Evolutionary conservation across 208 protist genomes (phyloP).

Genomic region (Trypanosoma mega): DNA sequence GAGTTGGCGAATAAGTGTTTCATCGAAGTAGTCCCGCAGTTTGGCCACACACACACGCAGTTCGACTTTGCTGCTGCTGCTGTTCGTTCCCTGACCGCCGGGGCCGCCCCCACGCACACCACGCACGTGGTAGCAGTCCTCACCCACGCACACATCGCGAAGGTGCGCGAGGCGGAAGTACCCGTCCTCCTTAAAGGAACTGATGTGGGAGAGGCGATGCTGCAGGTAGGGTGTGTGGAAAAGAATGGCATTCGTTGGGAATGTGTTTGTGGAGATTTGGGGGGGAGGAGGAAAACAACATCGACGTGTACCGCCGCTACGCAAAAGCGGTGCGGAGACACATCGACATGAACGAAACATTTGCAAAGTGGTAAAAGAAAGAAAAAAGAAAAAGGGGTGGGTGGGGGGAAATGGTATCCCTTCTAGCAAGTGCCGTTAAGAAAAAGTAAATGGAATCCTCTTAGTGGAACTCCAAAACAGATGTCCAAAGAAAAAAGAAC

Average conservation of each 20-base stretch:
- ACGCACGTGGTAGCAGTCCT: conserved; percentile 47
- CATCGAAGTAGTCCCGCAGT: conserved; percentile 55
- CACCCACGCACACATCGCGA: conserved; percentile 45
- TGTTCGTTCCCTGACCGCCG: conserved; percentile 81
- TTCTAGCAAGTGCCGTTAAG: too few relatives aligned
- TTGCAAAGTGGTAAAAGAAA: too few relatives aligned
- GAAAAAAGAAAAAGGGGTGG: too few relatives aligned
- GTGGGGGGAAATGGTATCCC: too few relatives aligned
- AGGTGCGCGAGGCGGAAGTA: conserved; percentile 53
- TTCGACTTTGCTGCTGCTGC: conserved; percentile 88
- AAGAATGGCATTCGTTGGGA: background rate
- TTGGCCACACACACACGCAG: conserved; percentile 55
- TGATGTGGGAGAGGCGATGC: conserved; percentile 41
- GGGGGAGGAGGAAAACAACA: too few relatives aligned
- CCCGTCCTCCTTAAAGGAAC: conserved; percentile 57
- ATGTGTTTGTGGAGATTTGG: too few relatives aligned
- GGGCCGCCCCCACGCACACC: conserved; percentile 75
- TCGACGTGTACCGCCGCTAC: too few relatives aligned
- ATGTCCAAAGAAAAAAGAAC: too few relatives aligned
- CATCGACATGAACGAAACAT: too few relatives aligned
- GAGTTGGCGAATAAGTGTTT: conserved; percentile 41
- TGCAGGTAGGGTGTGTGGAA: background rate
- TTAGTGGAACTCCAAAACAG: too few relatives aligned
- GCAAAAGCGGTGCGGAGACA: too few relatives aligned
- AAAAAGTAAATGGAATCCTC: too few relatives aligned